Evolutionary conservation across 2,329 filamentous ascomycete species (phyloP).

Genomic region (Bipolaris sorokiniana): DNA sequence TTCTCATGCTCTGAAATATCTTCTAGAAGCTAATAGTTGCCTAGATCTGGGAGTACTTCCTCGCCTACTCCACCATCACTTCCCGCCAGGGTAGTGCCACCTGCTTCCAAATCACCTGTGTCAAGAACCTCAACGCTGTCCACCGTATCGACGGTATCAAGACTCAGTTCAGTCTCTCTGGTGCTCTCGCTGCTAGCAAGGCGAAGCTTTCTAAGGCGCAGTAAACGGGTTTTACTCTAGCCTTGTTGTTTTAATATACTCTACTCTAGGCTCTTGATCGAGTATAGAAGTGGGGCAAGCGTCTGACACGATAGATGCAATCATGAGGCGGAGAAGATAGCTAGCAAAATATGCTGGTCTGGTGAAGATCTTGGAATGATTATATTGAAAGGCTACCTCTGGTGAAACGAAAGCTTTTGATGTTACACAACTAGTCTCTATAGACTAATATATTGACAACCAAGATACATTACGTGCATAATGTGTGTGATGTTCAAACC

Average conservation of each 20-base stretch:
- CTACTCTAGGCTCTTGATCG: neutral
- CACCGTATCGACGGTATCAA: constrained; percentile 78
- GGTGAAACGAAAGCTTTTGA: neutral
- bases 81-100: constrained; percentile 83
- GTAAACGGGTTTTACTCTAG: constrained; percentile 4
- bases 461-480: neutral
- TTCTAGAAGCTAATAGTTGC: constrained; percentile 12
- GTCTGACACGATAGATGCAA: neutral
- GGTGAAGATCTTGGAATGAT: neutral
- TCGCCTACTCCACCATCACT: constrained; percentile 82
- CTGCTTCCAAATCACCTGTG: constrained; percentile 84
- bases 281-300: neutral
- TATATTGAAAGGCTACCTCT: neutral
- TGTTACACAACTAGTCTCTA: neutral
- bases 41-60: constrained; percentile 92
- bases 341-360: neutral
- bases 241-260: neutral
- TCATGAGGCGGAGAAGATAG: neutral
- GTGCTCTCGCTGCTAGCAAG: constrained; percentile 64
- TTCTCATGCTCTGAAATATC: neutral
- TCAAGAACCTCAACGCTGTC: constrained; percentile 89
- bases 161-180: constrained; percentile 71
- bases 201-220: constrained; percentile 34
- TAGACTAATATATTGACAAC: neutral
- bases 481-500: neutral